Evolutionary conservation across 148 eudicot species (phyloP).

Genomic region (Rhododendron henanense): DNA sequence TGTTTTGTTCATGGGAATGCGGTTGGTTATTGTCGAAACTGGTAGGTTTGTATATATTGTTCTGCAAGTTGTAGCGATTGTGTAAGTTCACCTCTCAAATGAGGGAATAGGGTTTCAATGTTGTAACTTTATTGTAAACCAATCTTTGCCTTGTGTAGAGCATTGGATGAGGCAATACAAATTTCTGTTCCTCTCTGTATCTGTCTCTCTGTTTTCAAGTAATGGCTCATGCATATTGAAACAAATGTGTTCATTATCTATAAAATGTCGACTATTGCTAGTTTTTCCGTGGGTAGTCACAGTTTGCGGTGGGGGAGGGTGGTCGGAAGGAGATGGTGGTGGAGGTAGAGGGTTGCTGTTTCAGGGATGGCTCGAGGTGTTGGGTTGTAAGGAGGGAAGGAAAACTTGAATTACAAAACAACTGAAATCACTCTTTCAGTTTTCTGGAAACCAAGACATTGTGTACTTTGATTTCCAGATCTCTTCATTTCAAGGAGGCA

Average conservation of each 20-base stretch:
- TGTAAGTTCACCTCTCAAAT: conserved; percentile 1
- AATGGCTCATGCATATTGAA: neutral
- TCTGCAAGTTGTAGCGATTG: conserved; percentile 11
- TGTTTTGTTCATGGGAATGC: conserved; percentile 16
- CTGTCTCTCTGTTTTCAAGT: conserved; percentile 4
- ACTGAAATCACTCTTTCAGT: neutral
- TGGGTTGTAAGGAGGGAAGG: neutral
- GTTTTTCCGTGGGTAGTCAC: neutral
- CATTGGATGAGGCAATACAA: conserved; percentile 25
- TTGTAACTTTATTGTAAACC: conserved; percentile 22
- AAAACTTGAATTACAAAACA: neutral
- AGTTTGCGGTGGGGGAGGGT: neutral
- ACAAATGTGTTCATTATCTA: neutral
- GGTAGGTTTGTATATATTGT: conserved; percentile 38
- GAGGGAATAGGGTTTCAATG: conserved; percentile 13
- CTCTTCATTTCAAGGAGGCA: neutral
- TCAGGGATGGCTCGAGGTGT: neutral
- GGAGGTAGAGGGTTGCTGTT: neutral
- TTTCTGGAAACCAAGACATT: neutral
- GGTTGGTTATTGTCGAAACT: conserved; percentile 11
- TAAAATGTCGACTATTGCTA: neutral
- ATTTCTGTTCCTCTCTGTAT: conserved; percentile 7
- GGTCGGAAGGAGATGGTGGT: neutral
- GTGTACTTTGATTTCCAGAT: neutral
- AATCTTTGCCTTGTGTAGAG: conserved; percentile 50